Conservation (phyloP, 495 filamentous ascomycete species). For the Haplographium delicatum region DNA sequence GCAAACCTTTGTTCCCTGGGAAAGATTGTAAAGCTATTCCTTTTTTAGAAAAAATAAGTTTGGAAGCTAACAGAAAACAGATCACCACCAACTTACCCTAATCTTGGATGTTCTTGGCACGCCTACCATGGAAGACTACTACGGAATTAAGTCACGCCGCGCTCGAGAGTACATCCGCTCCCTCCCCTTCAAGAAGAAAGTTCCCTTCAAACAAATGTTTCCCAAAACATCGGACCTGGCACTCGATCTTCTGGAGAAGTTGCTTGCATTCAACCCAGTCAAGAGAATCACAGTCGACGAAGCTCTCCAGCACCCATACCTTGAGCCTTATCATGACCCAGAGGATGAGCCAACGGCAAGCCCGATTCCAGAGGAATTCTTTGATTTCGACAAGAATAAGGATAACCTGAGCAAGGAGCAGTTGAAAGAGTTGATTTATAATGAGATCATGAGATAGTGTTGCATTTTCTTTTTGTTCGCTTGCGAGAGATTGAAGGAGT, state of each 20-base stretch:
- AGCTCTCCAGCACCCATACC: constrained; percentile 93
- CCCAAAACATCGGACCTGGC: constrained; percentile 93
- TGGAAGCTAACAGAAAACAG: constrained; percentile 40
- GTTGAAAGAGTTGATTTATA: constrained; percentile 92
- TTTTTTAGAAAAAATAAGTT: not conserved
- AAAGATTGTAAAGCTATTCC: constrained; percentile 79
- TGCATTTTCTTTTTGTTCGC: too few relatives aligned
- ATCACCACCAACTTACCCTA: constrained; percentile 96
- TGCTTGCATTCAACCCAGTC: constrained; percentile 95
- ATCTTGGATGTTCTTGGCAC: constrained; percentile 98
- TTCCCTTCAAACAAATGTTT: constrained; percentile 95
- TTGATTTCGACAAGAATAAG: constrained; percentile 99
- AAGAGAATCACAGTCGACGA: constrained; percentile 99
- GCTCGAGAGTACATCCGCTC: constrained; percentile 98
- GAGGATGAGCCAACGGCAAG: constrained; percentile 97
- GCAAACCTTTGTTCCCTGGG: constrained; percentile 96
- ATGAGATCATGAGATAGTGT: constrained; percentile 94
- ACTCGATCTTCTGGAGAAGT: constrained; percentile 88
- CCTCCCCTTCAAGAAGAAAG: constrained; percentile 99
- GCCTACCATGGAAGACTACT: constrained; percentile 99
- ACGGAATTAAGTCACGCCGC: constrained; percentile 97
- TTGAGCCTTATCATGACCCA: constrained; percentile 98
- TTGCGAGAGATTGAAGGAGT: too few relatives aligned
- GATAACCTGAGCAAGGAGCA: constrained; percentile 98
- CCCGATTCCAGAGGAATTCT: constrained; percentile 97